Base-by-base conservation (phyloP, 2,329 filamentous ascomycete species). In the Penicillium sp. region DNA sequence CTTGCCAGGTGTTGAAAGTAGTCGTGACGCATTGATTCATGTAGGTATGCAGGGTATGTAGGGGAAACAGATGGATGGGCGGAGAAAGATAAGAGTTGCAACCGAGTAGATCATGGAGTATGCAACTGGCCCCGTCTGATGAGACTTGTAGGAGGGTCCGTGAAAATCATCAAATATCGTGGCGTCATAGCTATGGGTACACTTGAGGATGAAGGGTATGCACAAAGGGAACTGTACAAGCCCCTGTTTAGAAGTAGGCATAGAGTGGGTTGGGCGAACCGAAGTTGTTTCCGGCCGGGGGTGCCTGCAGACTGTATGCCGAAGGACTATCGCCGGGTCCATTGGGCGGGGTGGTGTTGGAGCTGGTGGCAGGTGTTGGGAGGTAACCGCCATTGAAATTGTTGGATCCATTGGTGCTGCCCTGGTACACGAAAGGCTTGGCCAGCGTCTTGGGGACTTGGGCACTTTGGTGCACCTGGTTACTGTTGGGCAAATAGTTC, bases 161-260 rank as follows among this genome's bases (percentile, higher is more conserved):
- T 66, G 54, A 57, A 18, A 60, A 55, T 61, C 59, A 55, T 61
- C 47, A 61, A 45, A 38, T 59, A 64, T 70, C 68, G 64, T 71
- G 52, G 59, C 64, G 63, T 70, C 70, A 50, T 63, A 59, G 62
- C 55, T 71, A 70, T 66, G 66, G 60, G 62, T 71, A 71, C 68
- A 71, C 47, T 58, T 62, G 58, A 49, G 47, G 37, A 54, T 52
- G 48, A 52, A 54, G 59, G 47, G 46, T 57, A 57, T 55, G 50
- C 49, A 55, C 52, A 56, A 52, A 46, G 43, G 44, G 46, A 37
- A 54, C 47, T 44, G 49, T 42, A 45, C 56, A 47, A 43, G 31
- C 44, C 51, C 52, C 38, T 44, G 46, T 44, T 66, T 58, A 71
- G 50, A 64, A 69, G 52, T 68, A 71, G 37, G 63, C 56, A 47